Base-by-base conservation (phyloP, 345 rosid genomes). In the Excoecaria agallocha region DNA sequence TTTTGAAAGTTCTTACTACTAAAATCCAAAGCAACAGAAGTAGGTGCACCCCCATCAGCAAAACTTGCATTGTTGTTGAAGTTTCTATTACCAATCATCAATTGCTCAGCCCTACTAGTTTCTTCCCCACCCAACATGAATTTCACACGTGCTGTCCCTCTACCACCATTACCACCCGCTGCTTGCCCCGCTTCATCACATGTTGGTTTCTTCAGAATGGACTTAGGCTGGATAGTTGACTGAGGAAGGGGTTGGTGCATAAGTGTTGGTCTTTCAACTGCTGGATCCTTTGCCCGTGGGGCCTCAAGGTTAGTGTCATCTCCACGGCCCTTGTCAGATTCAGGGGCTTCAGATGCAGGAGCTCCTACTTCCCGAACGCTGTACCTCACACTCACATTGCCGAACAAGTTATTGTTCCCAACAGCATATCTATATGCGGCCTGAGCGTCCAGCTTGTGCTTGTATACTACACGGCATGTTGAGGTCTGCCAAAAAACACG, bases 91-190 rank as follows among this genome's bases (percentile, higher is more conserved):
- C 81, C 84, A 74, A 69, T 74, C 74, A 72, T 61, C 82, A 76
- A 69, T 78, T 76, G 82, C 72, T 87, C 89, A 76, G 73, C 88
- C 78, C 83, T 88, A 85, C 74, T 80, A 77, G 68, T 79, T 79
- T 89, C 97, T 82, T 90, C 97, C 84, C 92, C 96, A 68, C 91
- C 93, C 86, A 96, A 85, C 88, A 91, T 71, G 91, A 96, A 96
- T 82, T 91, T 96, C 77, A 96, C 99, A 73, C 98, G 94, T 8
- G 92, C 79, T 2, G 86, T 84, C 63, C 90, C 86, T 69, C 83
- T 83, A 71, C 86, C 83, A 57, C 90, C 91, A 41, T 85, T 87
- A 51, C 94, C 85, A 10, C 69, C 73, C 9, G 67, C 63, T 66
- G 52, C 74, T 58, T 75, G 86, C 37, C 77, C 86, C 8, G 74